Evolutionary conservation across 441 rosid genomes (phyloP).

Genomic region (Arabidopsis lyrata): DNA sequence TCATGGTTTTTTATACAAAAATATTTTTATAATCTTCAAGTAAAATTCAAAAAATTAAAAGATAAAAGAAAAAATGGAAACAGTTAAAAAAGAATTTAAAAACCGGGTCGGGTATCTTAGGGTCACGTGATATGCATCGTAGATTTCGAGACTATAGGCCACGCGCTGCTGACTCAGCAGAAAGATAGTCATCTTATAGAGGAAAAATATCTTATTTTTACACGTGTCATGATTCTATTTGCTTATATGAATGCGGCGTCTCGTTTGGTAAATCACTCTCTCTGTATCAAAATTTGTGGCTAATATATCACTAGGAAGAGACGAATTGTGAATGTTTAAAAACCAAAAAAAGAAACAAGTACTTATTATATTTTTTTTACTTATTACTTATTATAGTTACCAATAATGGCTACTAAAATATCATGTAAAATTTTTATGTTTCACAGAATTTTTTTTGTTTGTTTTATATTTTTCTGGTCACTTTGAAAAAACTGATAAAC

Average conservation of each 20-base stretch:
- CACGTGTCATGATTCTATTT: slow-evolving; percentile 51
- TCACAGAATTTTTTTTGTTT: too few species aligned
- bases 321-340: slow-evolving; percentile 1
- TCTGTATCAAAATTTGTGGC: neutral
- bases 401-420: neutral
- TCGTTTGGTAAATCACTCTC: slow-evolving; percentile 23
- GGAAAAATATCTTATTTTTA: neutral
- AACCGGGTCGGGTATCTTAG: slow-evolving; percentile 76
- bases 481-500: too few species aligned
- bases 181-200: neutral
- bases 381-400: neutral
- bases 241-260: slow-evolving; percentile 55
- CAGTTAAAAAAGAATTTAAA: slow-evolving; percentile 1
- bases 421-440: too few species aligned
- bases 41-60: too few species aligned
- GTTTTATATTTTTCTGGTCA: too few species aligned
- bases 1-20: neutral
- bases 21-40: too few species aligned
- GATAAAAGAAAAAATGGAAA: too few species aligned
- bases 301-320: slow-evolving; percentile 13
- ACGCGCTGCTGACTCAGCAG: slow-evolving; percentile 66
- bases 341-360: neutral
- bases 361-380: neutral
- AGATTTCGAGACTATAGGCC: slow-evolving; percentile 44
- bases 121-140: slow-evolving; percentile 72